Conservation (phyloP, 805 yeast genomes). For the Candida vaughaniae region DNA sequence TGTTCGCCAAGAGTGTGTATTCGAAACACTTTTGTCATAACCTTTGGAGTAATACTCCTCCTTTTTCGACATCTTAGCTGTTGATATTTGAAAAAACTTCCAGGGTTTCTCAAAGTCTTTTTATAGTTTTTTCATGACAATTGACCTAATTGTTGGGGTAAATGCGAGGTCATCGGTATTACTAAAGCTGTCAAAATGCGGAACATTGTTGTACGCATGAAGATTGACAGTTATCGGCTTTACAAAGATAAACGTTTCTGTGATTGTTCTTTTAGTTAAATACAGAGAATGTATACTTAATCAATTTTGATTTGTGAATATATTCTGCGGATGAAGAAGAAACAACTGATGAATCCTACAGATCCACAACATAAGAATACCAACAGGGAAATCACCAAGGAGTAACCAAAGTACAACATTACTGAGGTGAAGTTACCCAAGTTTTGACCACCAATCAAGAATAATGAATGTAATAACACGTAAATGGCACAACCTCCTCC, state of each 20-base stretch:
- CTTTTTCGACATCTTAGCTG: too few relatives aligned
- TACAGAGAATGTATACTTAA: too few relatives aligned
- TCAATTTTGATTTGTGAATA: conserved; percentile 88
- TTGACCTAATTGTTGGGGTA: too few relatives aligned
- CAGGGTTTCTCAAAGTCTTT: too few relatives aligned
- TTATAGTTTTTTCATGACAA: too few relatives aligned
- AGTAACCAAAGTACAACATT: conserved; percentile 81
- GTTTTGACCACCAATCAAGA: conserved; percentile 61
- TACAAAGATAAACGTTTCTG: too few relatives aligned
- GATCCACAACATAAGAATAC: conserved; percentile 85
- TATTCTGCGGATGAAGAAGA: conserved; percentile 73
- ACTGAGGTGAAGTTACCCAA: conserved; percentile 75
- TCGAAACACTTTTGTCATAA: conserved; percentile 18
- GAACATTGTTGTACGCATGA: too few relatives aligned
- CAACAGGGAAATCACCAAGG: conserved; percentile 63
- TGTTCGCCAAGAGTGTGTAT: conserved; percentile 35
- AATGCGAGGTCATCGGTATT: too few relatives aligned
- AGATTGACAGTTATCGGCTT: too few relatives aligned
- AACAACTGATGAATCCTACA: conserved; percentile 74
- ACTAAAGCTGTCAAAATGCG: too few relatives aligned
- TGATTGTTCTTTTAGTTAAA: too few relatives aligned
- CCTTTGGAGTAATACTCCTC: conserved; percentile 25
- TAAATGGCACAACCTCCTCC: conserved; percentile 90
- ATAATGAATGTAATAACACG: conserved; percentile 78
- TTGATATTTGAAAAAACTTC: too few relatives aligned